Base-by-base conservation (phyloP, 1,284 basidiomycete species). In the Apiotrichum mycotoxinovorans region DNA sequence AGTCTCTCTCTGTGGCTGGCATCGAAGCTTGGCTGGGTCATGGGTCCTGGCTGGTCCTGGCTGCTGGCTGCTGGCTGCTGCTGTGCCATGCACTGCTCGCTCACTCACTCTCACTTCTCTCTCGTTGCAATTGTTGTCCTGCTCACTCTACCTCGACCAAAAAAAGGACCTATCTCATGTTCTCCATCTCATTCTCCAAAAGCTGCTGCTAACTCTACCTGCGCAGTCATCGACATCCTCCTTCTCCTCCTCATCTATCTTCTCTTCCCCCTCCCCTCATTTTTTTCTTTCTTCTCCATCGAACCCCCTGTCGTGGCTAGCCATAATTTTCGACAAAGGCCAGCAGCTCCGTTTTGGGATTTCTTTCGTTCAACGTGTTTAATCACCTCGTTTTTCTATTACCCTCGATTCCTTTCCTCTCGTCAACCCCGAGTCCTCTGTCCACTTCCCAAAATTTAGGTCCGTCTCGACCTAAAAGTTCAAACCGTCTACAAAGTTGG, bases 401-500 rank as follows among this genome's bases (percentile, higher is more conserved):
- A 18, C 12, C 17, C n/a, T 18, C 25, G 8, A 12, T 9, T n/a
- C 17, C 27, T n/a, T 17, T 20, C 30, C 30, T 45, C 17, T 27
- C 44, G n/a, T 25, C 42, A 23, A 42, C 40, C 20, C 40, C 22
- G 8, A 12, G 20, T 15, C 46, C 33, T 35, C 17, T 18, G 20
- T 37, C 30, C 10, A 23, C 35, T 26, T 17, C 18, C 51, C 45
- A 47, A 47, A 47, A 47, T 47, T 47, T 47, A 23, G 45, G 33
- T 18, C 30, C 45, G 45, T 20, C 11, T 18, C n/a, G n/a, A 30
- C 43, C 43, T 14, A 14, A 3, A 38, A 8, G 17, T 11, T n/a
- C 2, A 8, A 9, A 14, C 41, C 41, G 20, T 22, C 41, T 20
- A 23, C 20, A 20, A 23, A 12, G 20, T 15, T 34, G 23, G 15